phyloP scores from a whole-genome alignment of 139 green algal genomes.

The Bryopsis sp. region DNA sequence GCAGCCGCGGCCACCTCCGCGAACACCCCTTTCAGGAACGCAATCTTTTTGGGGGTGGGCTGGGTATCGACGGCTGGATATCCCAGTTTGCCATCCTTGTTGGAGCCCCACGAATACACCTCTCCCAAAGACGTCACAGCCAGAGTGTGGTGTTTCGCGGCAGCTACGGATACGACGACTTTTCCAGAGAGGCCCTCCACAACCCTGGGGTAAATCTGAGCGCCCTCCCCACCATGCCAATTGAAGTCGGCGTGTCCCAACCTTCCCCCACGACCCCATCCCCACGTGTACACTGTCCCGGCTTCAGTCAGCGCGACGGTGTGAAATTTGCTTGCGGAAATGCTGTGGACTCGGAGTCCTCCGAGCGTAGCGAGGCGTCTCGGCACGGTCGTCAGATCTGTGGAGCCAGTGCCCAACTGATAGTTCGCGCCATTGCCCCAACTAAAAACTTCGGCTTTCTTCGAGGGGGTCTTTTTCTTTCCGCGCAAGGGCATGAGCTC shows the following conservation, averaged over 20 bases:
- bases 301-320: constrained; percentile 51
- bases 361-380: background rate
- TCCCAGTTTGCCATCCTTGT: constrained; percentile 62
- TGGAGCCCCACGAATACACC: constrained; percentile 68
- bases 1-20: constrained; percentile 65
- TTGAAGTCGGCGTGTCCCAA: constrained; percentile 76
- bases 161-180: constrained; percentile 45
- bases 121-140: constrained; percentile 59
- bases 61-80: constrained; percentile 62
- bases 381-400: constrained; percentile 24
- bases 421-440: constrained; percentile 92
- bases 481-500: constrained; percentile 31
- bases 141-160: constrained; percentile 83
- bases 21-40: constrained; percentile 29
- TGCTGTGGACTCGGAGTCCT: constrained; percentile 23
- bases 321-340: constrained; percentile 85
- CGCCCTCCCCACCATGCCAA: constrained; percentile 66
- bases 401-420: constrained; percentile 75
- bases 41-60: constrained; percentile 37
- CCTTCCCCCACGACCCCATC: constrained; percentile 73
- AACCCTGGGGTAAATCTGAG: constrained; percentile 44
- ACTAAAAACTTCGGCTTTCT: constrained; percentile 46
- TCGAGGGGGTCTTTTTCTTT: background rate
- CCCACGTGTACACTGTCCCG: constrained; percentile 75
- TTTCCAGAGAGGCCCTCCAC: constrained; percentile 33